Conservation (phyloP, 306 rosid genomes). For the Purshia tridentata region DNA sequence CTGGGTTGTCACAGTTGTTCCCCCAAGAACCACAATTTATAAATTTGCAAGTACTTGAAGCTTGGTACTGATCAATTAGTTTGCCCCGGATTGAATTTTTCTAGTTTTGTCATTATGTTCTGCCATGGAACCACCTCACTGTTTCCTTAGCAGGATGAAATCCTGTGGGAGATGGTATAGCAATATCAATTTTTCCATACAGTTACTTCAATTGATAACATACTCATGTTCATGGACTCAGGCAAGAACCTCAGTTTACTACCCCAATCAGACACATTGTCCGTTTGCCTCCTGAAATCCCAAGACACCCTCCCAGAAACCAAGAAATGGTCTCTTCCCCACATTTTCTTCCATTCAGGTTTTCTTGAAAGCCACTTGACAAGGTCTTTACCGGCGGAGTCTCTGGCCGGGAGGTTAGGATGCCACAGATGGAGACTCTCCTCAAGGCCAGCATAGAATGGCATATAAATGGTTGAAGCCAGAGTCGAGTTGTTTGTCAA, state of each 20-base stretch:
- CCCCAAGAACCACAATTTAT: constrained; percentile 56
- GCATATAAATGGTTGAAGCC: constrained; percentile 79
- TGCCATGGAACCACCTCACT: constrained; percentile 53
- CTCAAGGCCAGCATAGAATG: constrained; percentile 84
- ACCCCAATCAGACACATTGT: constrained; percentile 68
- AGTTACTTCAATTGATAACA: constrained; percentile 79
- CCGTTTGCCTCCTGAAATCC: constrained; percentile 76
- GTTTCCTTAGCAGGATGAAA: constrained; percentile 58
- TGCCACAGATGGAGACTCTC: constrained; percentile 68
- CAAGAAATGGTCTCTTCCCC: constrained; percentile 84
- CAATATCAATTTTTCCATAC: constrained; percentile 83
- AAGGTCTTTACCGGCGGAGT: constrained; percentile 56
- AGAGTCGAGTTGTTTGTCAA: constrained; percentile 59
- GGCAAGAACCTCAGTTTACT: constrained; percentile 73
- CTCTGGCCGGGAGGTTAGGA: constrained; percentile 51
- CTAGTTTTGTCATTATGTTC: constrained; percentile 35
- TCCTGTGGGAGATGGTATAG: constrained; percentile 85
- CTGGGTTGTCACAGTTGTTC: constrained; percentile 61
- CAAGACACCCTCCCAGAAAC: constrained; percentile 83
- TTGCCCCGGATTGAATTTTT: constrained; percentile 50
- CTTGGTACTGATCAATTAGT: constrained; percentile 57
- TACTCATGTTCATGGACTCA: constrained; percentile 70
- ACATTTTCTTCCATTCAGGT: constrained; percentile 73
- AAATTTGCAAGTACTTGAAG: constrained; percentile 52
- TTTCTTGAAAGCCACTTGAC: constrained; percentile 38